Conservation (phyloP, 164 flowering plant species). For the Annona cherimola region DNA sequence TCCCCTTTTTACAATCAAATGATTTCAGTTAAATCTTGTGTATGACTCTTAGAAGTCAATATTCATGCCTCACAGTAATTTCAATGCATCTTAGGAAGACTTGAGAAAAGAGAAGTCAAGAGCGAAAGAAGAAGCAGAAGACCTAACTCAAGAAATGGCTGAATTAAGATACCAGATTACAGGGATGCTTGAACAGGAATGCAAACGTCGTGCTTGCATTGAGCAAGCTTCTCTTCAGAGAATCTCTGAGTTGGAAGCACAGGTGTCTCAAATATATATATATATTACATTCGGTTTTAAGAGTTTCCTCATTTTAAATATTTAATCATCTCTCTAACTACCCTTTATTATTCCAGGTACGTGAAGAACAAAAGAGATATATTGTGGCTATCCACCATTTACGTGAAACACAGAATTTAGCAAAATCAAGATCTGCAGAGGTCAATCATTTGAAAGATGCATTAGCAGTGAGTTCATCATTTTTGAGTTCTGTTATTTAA, state of each 20-base stretch:
- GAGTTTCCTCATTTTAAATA: not conserved
- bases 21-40: not conserved
- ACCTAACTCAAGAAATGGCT: conserved; percentile 88
- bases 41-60: not conserved
- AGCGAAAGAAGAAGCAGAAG: conserved; percentile 86
- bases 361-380: conserved; percentile 32
- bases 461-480: conserved; percentile 15
- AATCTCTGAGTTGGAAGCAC: conserved; percentile 73
- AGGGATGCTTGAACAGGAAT: conserved; percentile 73
- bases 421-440: conserved; percentile 18
- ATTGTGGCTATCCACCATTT: conserved; percentile 17
- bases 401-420: conserved; percentile 24
- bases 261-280: conserved; percentile 28
- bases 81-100: conserved; percentile 44
- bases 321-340: not conserved
- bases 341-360: conserved; percentile 30
- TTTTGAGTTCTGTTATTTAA: not conserved
- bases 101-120: conserved; percentile 59
- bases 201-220: conserved; percentile 71
- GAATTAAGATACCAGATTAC: conserved; percentile 75
- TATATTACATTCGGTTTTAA: not conserved
- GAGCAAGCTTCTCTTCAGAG: conserved; percentile 84
- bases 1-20: too few species aligned
- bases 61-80: conserved; percentile 4
- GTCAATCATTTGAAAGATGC: conserved; percentile 7